Evolutionary conservation across 2,329 filamentous ascomycete species (phyloP).

Genomic region (Plenodomus tracheiphilus): DNA sequence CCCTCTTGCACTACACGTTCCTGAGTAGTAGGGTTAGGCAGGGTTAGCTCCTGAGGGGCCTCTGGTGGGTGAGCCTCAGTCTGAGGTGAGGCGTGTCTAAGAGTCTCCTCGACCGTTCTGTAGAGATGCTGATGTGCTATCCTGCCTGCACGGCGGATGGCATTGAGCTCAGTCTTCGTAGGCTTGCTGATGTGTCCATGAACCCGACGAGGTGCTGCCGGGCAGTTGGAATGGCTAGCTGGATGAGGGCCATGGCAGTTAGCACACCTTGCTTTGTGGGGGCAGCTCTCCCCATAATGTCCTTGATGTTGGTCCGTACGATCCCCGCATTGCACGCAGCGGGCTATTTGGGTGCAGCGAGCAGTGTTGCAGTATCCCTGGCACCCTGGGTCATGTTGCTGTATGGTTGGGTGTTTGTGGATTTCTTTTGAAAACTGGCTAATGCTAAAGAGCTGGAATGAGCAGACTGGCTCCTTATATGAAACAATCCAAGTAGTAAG

Average conservation of each 20-base stretch:
- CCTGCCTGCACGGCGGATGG: background rate
- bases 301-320: background rate
- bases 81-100: too few relatives aligned
- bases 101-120: too few relatives aligned
- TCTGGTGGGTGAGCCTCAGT: too few relatives aligned
- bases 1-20: too few relatives aligned
- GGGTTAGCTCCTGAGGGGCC: too few relatives aligned
- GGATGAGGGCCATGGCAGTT: background rate
- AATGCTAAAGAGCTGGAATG: background rate
- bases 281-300: background rate
- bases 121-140: background rate
- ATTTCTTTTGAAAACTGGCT: constrained; percentile 1
- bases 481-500: constrained; percentile 4
- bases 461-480: background rate
- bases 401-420: background rate
- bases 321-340: background rate
- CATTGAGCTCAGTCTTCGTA: background rate
- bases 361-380: constrained; percentile 1
- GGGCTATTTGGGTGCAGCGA: background rate
- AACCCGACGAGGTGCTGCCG: background rate
- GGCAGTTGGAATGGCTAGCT: background rate
- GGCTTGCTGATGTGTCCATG: background rate
- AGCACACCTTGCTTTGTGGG: background rate
- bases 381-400: background rate
- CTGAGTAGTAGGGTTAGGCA: too few relatives aligned